These are phyloP conservation scores for Funneliformis caledonium DNA, from an alignment of 371 early-diverging fungal species.

Conservation along the genomic window DNA sequence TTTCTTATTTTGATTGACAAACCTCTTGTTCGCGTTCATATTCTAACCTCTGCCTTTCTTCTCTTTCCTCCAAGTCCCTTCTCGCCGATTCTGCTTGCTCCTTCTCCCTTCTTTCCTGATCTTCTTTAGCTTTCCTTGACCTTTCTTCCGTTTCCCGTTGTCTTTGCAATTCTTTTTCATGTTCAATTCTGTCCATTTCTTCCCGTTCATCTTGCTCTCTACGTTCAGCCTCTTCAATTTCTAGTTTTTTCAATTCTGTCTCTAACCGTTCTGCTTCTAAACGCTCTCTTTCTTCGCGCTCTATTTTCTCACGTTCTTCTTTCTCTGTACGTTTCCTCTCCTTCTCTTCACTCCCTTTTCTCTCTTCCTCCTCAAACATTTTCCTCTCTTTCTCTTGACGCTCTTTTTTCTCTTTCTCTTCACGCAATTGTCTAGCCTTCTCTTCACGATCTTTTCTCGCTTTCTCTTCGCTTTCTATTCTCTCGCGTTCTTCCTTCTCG, in stretches of 20 bases:
- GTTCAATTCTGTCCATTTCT: slow-evolving; percentile 41
- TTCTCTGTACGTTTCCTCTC: slow-evolving; percentile 48
- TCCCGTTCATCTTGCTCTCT: slow-evolving; percentile 35
- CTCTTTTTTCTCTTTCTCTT: slow-evolving; percentile 40
- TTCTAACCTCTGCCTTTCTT: slow-evolving; percentile 54
- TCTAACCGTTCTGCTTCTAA: slow-evolving; percentile 43
- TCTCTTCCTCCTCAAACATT: slow-evolving; percentile 42
- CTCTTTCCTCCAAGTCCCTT: slow-evolving; percentile 44
- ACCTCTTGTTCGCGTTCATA: slow-evolving; percentile 42
- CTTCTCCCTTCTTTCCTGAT: slow-evolving; percentile 44
- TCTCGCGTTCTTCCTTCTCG: slow-evolving; percentile 49
- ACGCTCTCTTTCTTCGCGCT: slow-evolving; percentile 45
- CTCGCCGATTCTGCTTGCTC: slow-evolving; percentile 44
- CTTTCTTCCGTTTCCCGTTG: slow-evolving; percentile 40
- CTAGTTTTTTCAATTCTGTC: slow-evolving; percentile 35
- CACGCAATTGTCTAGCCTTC: slow-evolving; percentile 43
- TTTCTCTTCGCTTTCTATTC: slow-evolving; percentile 32
- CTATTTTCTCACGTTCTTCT: slow-evolving; percentile 32
- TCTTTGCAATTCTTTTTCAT: slow-evolving; percentile 40
- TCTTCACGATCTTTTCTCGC: neutral
- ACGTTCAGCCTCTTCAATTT: slow-evolving; percentile 40
- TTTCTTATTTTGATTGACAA: neutral
- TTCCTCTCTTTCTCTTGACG: slow-evolving; percentile 44
- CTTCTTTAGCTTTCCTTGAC: slow-evolving; percentile 41
- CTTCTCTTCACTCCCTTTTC: slow-evolving; percentile 45